Base-by-base conservation (phyloP, 495 filamentous ascomycete genomes). In the Aspergillus cavernicola region DNA sequence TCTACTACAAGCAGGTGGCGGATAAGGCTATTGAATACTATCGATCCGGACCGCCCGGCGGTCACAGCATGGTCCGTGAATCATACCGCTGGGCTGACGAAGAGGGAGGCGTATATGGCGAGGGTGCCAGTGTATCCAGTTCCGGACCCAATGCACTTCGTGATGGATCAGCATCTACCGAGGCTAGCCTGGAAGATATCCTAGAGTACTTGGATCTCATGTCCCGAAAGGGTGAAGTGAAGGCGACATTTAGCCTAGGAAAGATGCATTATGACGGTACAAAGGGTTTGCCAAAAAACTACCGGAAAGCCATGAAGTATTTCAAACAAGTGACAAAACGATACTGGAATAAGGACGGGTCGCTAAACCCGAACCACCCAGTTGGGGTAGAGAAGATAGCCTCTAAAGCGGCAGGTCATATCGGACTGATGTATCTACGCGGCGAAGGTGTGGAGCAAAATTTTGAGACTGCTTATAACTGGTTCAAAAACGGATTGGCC, bases 121-220 rank as follows among this genome's bases (percentile, higher is more conserved):
- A 95, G 66, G 93, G 93, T 6, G 93, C 93, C 18, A 96, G 91
- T 59, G 85, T 87, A n/a, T 82, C 83, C 22, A 96, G 91, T 65
- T 86, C 93, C 6, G 93, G 93, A n/a, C 74, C 75, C n/a, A 88
- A 92, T 64, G 89, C 90, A 0, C 75, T 85, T 55, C 84, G 85
- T 60, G 82, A 84, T 20, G 79, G 82, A 29, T 74, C 84, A 10
- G 82, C 82, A 56, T 84, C 87, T 57, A 78, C 83, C 0, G 83
- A 92, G 51, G 89, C 90, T 2, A 86, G 89, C 12, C 77, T 97
- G 39, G 93, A 97, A 52, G 92, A 97, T 68, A 84, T 97, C 15
- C 79, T 97, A 49, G 93, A 99, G 66, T 99, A 95, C 59, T 73
- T 97, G 59, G 91, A 97, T 65, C 74, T 97, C 45, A 86, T 97